Evolutionary conservation across 2,329 filamentous ascomycete species (phyloP), one percentile per base, ranked within the genome.

Genomic region (Ambrosiella beaveri): DNA sequence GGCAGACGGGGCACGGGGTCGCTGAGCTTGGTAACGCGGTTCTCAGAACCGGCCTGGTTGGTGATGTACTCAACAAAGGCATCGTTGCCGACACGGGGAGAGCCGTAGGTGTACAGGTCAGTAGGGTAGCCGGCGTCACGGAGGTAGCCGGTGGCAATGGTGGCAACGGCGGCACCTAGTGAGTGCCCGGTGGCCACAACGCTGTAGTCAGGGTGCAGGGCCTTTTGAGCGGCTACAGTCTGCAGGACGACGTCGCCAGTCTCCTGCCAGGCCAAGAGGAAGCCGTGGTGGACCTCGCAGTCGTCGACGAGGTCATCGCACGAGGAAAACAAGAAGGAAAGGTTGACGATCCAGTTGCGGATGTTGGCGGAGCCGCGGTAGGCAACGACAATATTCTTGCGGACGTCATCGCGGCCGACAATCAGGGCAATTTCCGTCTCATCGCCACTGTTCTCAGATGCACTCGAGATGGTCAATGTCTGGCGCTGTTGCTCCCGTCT

Each of bases 1-100:
- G 85, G 84, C 41, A 89, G 73, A 49, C 80, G 76, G 0, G 85
- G 82, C 1, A 88, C 78, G 0, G 82, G 80, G 66, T 89, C 86
- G 63, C 77, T 71, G 47, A 68, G 69, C 68, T 88, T 84, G 1
- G 85, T 88, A 56, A 86, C 72, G 62, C 85, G 80, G 70, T 74
- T 83, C 62, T 79, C 76, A 58, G 66, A 66, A 57, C 78, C 77
- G 1, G 69, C 60, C 63, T 83, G 79, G 53, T 64, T 63, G 7
- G 73, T 74, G 61, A 86, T 71, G 65, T 74, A 82, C 56, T 71
- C 65, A 57, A 74, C 74, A 59, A 85, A 74, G 15, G 67, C 71
- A 1, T 66, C 64, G 67, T 84, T 82, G 61, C 82, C 84, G 15
- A 82, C 74, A 51, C 82, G 81, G 1, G 84, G 84, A 15, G 78